Conservation (phyloP, 1,284 basidiomycete species). For the Trichosporon sp. region DNA sequence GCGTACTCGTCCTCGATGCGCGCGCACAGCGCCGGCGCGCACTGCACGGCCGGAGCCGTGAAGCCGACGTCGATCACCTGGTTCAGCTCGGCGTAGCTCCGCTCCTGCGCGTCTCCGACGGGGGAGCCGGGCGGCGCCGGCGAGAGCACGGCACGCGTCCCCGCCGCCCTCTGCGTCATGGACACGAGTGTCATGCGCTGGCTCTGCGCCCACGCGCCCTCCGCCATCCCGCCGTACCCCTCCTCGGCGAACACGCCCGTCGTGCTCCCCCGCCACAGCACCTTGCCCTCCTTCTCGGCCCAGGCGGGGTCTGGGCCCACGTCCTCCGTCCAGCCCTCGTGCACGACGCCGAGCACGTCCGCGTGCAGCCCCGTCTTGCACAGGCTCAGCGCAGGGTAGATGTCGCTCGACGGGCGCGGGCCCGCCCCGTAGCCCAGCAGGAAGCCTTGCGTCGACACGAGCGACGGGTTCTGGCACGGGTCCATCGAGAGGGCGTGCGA, state of each 20-base stretch:
- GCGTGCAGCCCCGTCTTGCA: conserved; percentile 58
- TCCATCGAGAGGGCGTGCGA: conserved; percentile 56
- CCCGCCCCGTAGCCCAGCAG: conserved; percentile 55
- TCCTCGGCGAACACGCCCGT: conserved; percentile 59
- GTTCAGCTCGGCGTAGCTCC: conserved; percentile 48
- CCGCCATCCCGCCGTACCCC: conserved; percentile 53
- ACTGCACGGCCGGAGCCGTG: conserved; percentile 50
- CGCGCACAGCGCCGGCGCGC: conserved; percentile 52
- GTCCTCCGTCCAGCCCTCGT: conserved; percentile 45
- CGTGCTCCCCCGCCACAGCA: conserved; percentile 64
- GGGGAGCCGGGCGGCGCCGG: conserved; percentile 27
- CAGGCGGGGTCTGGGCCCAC: conserved; percentile 56
- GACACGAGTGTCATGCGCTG: conserved; percentile 53
- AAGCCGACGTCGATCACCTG: conserved; percentile 48
- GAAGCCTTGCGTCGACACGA: conserved; percentile 57
- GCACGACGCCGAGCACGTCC: conserved; percentile 60
- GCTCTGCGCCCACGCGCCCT: conserved; percentile 21
- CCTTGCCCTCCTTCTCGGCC: conserved; percentile 58
- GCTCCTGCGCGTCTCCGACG: conserved; percentile 52
- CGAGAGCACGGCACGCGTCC: conserved; percentile 46
- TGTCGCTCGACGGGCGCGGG: conserved; percentile 52
- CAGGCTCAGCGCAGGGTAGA: conserved; percentile 58
- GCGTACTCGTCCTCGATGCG: conserved; percentile 53
- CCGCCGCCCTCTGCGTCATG: conserved; percentile 45
- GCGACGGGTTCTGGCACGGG: conserved; percentile 57